Percentiles rank a stretch among this genome's conserved stretches.
Evolutionary conservation across 805 yeast species (phyloP).

Genomic region (Priceomyces carsonii): DNA sequence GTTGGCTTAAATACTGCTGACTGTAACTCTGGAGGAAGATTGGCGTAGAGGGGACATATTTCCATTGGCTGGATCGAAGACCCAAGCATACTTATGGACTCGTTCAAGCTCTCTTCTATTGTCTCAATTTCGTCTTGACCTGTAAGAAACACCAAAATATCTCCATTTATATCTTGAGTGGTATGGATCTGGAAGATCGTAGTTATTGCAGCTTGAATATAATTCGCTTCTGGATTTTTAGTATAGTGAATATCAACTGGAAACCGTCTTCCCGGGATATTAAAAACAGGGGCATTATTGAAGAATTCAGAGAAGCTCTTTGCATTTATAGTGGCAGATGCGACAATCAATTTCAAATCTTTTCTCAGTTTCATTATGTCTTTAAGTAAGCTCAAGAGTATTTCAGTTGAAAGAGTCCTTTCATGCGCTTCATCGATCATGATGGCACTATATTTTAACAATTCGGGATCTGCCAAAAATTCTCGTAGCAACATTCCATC

Average conservation of each 20-base stretch:
- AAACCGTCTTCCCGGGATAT: slow-evolving; percentile 89
- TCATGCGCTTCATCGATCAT: slow-evolving; percentile 99
- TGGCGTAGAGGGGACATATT: slow-evolving; percentile 88
- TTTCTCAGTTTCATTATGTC: slow-evolving; percentile 62
- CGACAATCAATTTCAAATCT: slow-evolving; percentile 73
- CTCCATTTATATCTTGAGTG: slow-evolving; percentile 69
- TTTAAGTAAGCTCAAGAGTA: slow-evolving; percentile 75
- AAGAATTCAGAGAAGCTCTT: slow-evolving; percentile 82
- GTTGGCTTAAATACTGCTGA: slow-evolving; percentile 82
- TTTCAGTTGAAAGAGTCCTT: slow-evolving; percentile 89
- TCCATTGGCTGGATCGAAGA: slow-evolving; percentile 59
- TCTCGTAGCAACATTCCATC: slow-evolving; percentile 95
- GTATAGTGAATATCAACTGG: slow-evolving; percentile 89
- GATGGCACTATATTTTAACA: slow-evolving; percentile 70
- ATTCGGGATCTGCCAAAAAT: slow-evolving; percentile 71
- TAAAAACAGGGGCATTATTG: slow-evolving; percentile 79
- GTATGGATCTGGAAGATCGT: slow-evolving; percentile 86
- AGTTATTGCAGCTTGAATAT: slow-evolving; percentile 83
- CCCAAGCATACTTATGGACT: slow-evolving; percentile 66
- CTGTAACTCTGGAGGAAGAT: slow-evolving; percentile 84
- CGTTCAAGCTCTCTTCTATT: slow-evolving; percentile 67
- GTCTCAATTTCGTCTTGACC: slow-evolving; percentile 96
- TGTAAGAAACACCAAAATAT: slow-evolving; percentile 85
- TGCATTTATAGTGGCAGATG: slow-evolving; percentile 96
- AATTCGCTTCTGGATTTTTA: slow-evolving; percentile 85